A percentile compares a stretch with the other conserved stretches of the same genome.
phyloP scores from a whole-genome alignment of 1,284 basidiomycete genomes.

The Amylostereum chailletii region DNA sequence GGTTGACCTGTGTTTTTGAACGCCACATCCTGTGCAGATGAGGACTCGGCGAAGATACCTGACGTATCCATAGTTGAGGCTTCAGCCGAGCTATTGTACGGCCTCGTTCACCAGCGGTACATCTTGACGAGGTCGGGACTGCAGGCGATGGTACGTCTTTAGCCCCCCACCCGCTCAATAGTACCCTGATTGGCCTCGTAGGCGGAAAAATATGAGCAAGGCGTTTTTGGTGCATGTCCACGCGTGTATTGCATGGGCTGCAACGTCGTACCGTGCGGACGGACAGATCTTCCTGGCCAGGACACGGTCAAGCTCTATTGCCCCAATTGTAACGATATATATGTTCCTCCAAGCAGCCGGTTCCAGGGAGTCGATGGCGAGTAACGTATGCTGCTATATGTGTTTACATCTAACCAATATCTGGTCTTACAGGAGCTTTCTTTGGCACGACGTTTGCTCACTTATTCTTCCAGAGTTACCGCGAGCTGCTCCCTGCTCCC shows the following conservation, averaged over 20 bases:
- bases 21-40: conserved; percentile 41
- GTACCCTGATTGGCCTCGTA: conserved; percentile 23
- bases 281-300: conserved; percentile 93
- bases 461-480: conserved; percentile 96
- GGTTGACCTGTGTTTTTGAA: conserved; percentile 2
- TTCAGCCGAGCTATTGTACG: conserved; percentile 95
- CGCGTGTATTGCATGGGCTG: conserved; percentile 89
- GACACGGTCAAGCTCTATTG: conserved; percentile 99
- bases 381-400: conserved; percentile 1
- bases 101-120: conserved; percentile 95
- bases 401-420: not conserved
- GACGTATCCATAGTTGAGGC: conserved; percentile 98
- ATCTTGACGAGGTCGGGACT: conserved; percentile 92
- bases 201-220: conserved; percentile 94
- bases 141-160: conserved; percentile 80
- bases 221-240: conserved; percentile 92
- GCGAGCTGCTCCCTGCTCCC: conserved; percentile 81
- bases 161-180: conserved; percentile 13
- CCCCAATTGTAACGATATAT: conserved; percentile 97
- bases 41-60: conserved; percentile 87
- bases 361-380: conserved; percentile 94
- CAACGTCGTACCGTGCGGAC: conserved; percentile 91
- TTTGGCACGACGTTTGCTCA: conserved; percentile 99
- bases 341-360: conserved; percentile 89
- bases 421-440: conserved; percentile 70